Percentiles rank a stretch among this genome's conserved stretches.
Evolutionary conservation across 306 rosid genomes (phyloP).

Genomic region (Quercus variabilis): DNA sequence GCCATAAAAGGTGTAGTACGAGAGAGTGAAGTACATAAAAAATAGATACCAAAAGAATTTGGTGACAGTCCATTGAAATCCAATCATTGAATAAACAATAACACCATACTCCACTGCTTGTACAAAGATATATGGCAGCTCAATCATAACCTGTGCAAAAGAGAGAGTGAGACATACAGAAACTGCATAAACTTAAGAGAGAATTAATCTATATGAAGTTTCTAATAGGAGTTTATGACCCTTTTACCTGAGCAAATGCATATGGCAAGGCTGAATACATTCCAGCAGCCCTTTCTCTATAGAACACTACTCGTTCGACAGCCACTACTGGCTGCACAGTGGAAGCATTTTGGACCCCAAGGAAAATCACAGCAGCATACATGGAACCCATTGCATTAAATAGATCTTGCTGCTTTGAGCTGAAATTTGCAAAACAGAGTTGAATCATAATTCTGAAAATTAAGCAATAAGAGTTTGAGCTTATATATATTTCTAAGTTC

Average conservation of each 20-base stretch:
- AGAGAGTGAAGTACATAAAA: conserved; percentile 59
- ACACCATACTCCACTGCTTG: conserved; percentile 50
- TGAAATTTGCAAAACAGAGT: conserved; percentile 22
- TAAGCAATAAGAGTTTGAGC: not conserved
- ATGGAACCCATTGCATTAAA: conserved; percentile 72
- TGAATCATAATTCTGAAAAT: not conserved
- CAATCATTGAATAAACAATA: conserved; percentile 67
- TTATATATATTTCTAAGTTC: not conserved
- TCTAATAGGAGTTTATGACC: not conserved
- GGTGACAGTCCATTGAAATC: conserved; percentile 45
- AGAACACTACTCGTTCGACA: conserved; percentile 73
- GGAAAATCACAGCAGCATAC: conserved; percentile 57
- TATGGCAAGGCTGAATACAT: conserved; percentile 80
- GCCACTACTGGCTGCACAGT: conserved; percentile 72
- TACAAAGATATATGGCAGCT: conserved; percentile 62
- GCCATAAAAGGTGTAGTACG: conserved; percentile 66
- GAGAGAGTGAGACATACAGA: no score
- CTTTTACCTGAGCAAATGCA: conserved; percentile 61
- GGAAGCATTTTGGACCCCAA: conserved; percentile 59
- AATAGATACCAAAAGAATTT: conserved; percentile 69
- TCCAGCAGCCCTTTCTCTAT: conserved; percentile 85
- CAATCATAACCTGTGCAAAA: conserved; percentile 53
- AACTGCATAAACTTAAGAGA: not conserved
- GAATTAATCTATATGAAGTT: not conserved
- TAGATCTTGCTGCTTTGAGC: conserved; percentile 43